phyloP scores from a whole-genome alignment of 1,284 basidiomycete genomes.

The Ceratobasidium sp. region DNA sequence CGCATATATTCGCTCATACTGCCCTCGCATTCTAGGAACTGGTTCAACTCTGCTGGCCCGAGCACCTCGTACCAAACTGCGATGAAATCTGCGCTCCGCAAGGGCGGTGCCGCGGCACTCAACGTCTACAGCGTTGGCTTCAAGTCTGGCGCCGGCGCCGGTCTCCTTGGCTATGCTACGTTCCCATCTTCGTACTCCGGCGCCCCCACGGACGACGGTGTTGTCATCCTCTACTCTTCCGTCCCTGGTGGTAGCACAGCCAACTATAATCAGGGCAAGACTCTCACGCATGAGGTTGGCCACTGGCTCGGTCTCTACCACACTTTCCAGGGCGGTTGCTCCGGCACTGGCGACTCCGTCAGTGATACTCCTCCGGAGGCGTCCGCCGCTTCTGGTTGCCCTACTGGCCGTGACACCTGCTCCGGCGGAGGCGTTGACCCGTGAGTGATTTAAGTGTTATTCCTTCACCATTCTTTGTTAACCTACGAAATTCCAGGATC shows the following conservation, averaged over 20 bases:
- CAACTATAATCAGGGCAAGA: slow-evolving; percentile 58
- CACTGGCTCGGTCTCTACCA: slow-evolving; percentile 68
- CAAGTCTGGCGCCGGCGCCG: slow-evolving; percentile 47
- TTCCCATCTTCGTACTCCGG: slow-evolving; percentile 41
- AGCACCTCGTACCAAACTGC: slow-evolving; percentile 60
- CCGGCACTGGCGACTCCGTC: slow-evolving; percentile 64
- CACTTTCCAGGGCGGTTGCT: slow-evolving; percentile 71
- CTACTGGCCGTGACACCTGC: slow-evolving; percentile 49
- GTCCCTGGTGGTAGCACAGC: slow-evolving; percentile 53
- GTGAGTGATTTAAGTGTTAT: slow-evolving; percentile 10
- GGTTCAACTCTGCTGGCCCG: slow-evolving; percentile 56
- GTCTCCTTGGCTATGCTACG: slow-evolving; percentile 52
- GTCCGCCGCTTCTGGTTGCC: slow-evolving; percentile 48
- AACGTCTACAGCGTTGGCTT: slow-evolving; percentile 49
- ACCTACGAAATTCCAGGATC: slow-evolving; percentile 7
- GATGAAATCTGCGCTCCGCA: slow-evolving; percentile 61
- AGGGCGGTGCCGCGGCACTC: slow-evolving; percentile 44
- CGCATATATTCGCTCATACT: not conserved
- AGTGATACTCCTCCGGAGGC: slow-evolving; percentile 60
- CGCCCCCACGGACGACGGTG: slow-evolving; percentile 52
- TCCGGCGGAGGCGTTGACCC: slow-evolving; percentile 47
- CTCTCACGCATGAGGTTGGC: slow-evolving; percentile 69
- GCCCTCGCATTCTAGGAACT: slow-evolving; percentile 28
- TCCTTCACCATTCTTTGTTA: not conserved
- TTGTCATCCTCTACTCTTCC: slow-evolving; percentile 52